Conservation (phyloP, 192 early-diverging fungal genomes). For the Umbelopsis sp. region DNA sequence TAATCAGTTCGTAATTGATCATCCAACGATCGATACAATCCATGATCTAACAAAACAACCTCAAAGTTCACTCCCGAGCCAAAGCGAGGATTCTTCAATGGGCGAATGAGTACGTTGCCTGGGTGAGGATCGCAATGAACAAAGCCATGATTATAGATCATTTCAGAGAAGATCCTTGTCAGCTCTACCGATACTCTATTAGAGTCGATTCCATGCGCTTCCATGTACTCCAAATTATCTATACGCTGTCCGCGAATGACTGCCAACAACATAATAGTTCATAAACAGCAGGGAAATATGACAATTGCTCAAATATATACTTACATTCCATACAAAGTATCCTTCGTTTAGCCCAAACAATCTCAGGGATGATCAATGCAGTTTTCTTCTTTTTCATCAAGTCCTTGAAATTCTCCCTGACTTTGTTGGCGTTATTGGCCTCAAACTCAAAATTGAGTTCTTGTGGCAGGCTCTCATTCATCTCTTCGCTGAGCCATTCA, state of each 20-base stretch:
- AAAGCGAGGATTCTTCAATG: constrained; percentile 41
- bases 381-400: constrained; percentile 37
- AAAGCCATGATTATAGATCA: constrained; percentile 87
- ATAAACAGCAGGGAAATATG: neutral
- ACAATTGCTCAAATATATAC: constrained; percentile 4
- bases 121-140: constrained; percentile 96
- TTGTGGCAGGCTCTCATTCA: constrained; percentile 79
- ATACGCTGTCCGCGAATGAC: constrained; percentile 69
- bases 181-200: constrained; percentile 76
- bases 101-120: constrained; percentile 82
- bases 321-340: constrained; percentile 89
- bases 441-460: constrained; percentile 90
- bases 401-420: constrained; percentile 60
- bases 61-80: constrained; percentile 79
- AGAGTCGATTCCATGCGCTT: constrained; percentile 73
- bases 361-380: constrained; percentile 75
- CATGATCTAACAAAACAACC: constrained; percentile 86
- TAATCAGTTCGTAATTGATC: constrained; percentile 79
- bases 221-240: constrained; percentile 74
- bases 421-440: constrained; percentile 72
- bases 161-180: constrained; percentile 78
- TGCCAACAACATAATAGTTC: neutral
- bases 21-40: constrained; percentile 81
- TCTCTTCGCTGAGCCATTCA: constrained; percentile 86
- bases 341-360: constrained; percentile 74